Percentiles rank a stretch among this genome's conserved stretches.
These are phyloP conservation scores for Xylaria sp. DNA, from an alignment of 2,329 filamentous ascomycete genomes.

Conservation along the genomic window DNA sequence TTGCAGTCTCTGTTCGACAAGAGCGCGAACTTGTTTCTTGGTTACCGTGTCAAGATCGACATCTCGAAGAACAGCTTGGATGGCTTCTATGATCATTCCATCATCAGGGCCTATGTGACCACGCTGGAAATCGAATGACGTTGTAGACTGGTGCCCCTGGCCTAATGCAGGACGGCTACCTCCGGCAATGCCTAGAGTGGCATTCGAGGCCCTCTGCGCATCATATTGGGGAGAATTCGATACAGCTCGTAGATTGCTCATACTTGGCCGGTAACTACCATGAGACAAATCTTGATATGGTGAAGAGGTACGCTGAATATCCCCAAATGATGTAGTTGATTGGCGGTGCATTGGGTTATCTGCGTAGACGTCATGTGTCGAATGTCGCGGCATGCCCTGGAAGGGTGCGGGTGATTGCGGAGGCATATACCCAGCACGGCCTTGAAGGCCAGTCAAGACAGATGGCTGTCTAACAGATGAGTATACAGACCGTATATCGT, in stretches of 20 bases:
- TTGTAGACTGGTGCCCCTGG: constrained; percentile 60
- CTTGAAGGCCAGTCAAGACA: constrained; percentile 84
- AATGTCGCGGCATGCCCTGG: constrained; percentile 58
- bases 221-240: constrained; percentile 59
- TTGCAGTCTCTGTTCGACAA: constrained; percentile 93
- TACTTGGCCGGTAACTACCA: constrained; percentile 65
- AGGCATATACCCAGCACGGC: constrained; percentile 78
- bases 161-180: constrained; percentile 60
- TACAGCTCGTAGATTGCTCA: constrained; percentile 66
- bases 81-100: constrained; percentile 81
- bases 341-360: constrained; percentile 70
- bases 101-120: constrained; percentile 76
- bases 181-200: constrained; percentile 59
- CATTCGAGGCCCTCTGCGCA: constrained; percentile 55
- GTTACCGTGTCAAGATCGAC: constrained; percentile 97
- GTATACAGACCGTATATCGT: constrained; percentile 97
- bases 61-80: constrained; percentile 82
- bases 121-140: constrained; percentile 70
- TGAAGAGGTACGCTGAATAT: constrained; percentile 61
- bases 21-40: constrained; percentile 93
- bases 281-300: constrained; percentile 67
- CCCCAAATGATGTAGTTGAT: constrained; percentile 75
- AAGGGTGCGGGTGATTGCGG: constrained; percentile 83
- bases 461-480: constrained; percentile 91
- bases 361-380: constrained; percentile 58